A percentile compares a stretch with the other conserved stretches of the same genome.
Conservation (phyloP, 768 basidiomycete species). For the Coprinellus aureogranulatus region DNA sequence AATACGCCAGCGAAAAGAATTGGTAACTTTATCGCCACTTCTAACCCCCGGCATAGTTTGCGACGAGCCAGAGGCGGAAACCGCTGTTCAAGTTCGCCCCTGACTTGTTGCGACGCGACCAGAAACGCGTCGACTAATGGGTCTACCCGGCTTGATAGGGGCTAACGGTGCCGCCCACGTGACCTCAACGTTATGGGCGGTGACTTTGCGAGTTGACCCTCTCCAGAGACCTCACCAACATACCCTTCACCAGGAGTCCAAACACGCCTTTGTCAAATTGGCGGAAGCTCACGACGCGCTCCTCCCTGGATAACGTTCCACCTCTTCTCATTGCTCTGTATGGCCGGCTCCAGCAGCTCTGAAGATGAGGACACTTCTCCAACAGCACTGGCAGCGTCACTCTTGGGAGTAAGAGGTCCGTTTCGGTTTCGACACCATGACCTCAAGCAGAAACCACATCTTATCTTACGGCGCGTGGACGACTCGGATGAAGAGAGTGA, state of each 20-base stretch:
- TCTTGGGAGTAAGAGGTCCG: constrained; percentile 60
- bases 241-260: neutral
- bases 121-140: no score
- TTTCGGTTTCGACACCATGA: constrained; percentile 68
- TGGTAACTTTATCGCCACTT: no score
- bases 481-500: constrained; percentile 43
- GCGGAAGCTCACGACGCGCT: neutral
- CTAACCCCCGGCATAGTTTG: no score
- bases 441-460: constrained; percentile 65
- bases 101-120: no score
- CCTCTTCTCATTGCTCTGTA: constrained; percentile 15
- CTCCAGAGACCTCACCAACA: no score
- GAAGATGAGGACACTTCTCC: constrained; percentile 29
- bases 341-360: constrained; percentile 39
- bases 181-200: no score
- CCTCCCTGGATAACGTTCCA: neutral
- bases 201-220: no score
- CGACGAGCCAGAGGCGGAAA: no score
- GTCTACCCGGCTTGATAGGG: no score
- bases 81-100: no score
- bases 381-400: constrained; percentile 42
- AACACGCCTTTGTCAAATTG: neutral
- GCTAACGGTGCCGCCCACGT: no score
- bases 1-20: no score
- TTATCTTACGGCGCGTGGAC: constrained; percentile 62